phyloP scores from a whole-genome alignment of 1,284 basidiomycete genomes.

The Cerrena zonata region DNA sequence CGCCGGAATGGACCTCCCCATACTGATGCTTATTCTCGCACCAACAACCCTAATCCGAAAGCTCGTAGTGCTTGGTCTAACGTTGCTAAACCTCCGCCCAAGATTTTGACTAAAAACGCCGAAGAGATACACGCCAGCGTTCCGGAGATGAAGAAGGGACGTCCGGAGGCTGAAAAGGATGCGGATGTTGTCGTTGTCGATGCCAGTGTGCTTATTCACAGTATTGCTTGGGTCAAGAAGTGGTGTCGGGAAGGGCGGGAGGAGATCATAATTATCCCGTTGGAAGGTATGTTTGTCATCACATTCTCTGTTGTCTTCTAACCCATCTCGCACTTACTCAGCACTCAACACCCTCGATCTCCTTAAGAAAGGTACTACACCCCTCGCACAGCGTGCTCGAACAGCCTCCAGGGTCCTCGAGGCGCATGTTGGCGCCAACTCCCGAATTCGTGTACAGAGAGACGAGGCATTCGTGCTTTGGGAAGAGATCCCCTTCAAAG shows the following conservation, averaged over 20 bases:
- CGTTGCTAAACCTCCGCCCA: constrained; percentile 18
- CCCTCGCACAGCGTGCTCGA: constrained; percentile 75
- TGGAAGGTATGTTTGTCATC: constrained; percentile 65
- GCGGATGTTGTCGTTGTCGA: constrained; percentile 78
- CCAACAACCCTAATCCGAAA: constrained; percentile 10
- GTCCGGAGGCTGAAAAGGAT: constrained; percentile 45
- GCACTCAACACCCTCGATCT: constrained; percentile 89
- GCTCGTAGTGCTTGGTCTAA: constrained; percentile 13
- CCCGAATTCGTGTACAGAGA: constrained; percentile 69
- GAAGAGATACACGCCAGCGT: constrained; percentile 13
- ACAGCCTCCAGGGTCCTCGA: constrained; percentile 78
- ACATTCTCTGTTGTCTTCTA: not conserved
- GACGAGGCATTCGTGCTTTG: constrained; percentile 76
- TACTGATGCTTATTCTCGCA: not conserved
- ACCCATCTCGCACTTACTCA: constrained; percentile 28
- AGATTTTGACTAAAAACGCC: constrained; percentile 21
- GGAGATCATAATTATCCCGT: constrained; percentile 74
- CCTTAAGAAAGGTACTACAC: constrained; percentile 81
- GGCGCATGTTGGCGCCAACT: constrained; percentile 73
- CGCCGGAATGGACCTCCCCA: constrained; percentile 17
- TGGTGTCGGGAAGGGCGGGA: constrained; percentile 71
- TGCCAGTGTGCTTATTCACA: constrained; percentile 82
- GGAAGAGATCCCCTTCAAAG: constrained; percentile 57
- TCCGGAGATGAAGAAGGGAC: constrained; percentile 19
- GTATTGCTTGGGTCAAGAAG: constrained; percentile 72